Evolutionary conservation across 768 basidiomycete species (phyloP).

Genomic region (Boletus sp.): DNA sequence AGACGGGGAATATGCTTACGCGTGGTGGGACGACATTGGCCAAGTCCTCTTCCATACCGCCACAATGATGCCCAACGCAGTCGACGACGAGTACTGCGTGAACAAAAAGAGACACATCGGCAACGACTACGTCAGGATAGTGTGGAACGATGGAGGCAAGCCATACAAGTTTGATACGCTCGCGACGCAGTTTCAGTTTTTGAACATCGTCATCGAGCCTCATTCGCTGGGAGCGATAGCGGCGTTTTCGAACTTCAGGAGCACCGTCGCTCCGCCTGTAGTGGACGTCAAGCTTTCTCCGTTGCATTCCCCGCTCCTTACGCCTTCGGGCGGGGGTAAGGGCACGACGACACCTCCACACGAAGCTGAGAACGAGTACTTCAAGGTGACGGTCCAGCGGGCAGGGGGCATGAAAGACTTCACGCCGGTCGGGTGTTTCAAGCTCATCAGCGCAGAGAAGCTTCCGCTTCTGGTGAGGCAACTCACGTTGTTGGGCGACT

Average conservation of each 20-base stretch:
- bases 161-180: conserved; percentile 92
- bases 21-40: conserved; percentile 98
- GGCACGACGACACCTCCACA: conserved; percentile 25
- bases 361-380: conserved; percentile 89
- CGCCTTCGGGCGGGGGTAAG: conserved; percentile 9
- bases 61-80: conserved; percentile 90
- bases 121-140: conserved; percentile 93
- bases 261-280: background rate
- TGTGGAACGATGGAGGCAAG: conserved; percentile 96
- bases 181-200: conserved; percentile 90
- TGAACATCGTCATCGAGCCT: conserved; percentile 96
- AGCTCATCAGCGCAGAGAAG: conserved; percentile 86
- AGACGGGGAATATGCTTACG: conserved; percentile 96
- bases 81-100: conserved; percentile 65
- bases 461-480: conserved; percentile 88
- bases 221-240: conserved; percentile 83
- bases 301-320: conserved; percentile 17
- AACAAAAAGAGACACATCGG: conserved; percentile 96
- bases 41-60: conserved; percentile 95
- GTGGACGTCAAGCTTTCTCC: conserved; percentile 19
- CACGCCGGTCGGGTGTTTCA: conserved; percentile 88
- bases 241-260: conserved; percentile 69
- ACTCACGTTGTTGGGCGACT: conserved; percentile 82
- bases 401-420: conserved; percentile 93
- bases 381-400: conserved; percentile 89